Evolutionary conservation across 352 stramenopile genomes (phyloP).

Genomic region (Chrysophaeum taylorii): DNA sequence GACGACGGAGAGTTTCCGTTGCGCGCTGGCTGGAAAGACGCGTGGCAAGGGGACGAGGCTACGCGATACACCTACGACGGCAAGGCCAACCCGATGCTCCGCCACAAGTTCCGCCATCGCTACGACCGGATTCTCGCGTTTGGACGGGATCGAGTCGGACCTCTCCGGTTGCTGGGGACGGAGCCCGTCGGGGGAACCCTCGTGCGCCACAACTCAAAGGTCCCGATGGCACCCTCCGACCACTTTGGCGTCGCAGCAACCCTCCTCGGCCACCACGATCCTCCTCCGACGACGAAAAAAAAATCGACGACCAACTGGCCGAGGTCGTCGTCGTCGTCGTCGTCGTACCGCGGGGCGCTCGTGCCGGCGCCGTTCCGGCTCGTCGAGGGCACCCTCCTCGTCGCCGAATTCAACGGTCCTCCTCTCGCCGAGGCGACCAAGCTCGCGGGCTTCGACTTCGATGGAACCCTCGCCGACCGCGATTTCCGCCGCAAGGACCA

Average conservation of each 20-base stretch:
- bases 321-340: not conserved
- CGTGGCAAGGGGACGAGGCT: not conserved
- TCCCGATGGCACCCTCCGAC: not conserved
- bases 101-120: not conserved
- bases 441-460: not conserved
- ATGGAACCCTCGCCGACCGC: not conserved
- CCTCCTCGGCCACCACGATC: not conserved
- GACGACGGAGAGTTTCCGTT: not conserved
- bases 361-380: not conserved
- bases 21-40: not conserved
- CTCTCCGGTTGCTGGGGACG: not conserved
- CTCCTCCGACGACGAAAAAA: not conserved
- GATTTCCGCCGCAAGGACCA: not conserved
- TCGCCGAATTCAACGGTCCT: not conserved
- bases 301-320: not conserved
- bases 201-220: no score
- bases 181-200: not conserved
- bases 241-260: constrained; percentile 5
- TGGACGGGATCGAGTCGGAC: no score
- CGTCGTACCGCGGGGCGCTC: not conserved
- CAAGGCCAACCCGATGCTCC: not conserved
- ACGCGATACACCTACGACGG: constrained; percentile 12
- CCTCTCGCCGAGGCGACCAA: not conserved
- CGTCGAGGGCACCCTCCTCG: not conserved
- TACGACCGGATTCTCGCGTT: constrained; percentile 6